phyloP scores from a whole-genome alignment of 495 filamentous ascomycete genomes.

The Talaromyces borbonicus region DNA sequence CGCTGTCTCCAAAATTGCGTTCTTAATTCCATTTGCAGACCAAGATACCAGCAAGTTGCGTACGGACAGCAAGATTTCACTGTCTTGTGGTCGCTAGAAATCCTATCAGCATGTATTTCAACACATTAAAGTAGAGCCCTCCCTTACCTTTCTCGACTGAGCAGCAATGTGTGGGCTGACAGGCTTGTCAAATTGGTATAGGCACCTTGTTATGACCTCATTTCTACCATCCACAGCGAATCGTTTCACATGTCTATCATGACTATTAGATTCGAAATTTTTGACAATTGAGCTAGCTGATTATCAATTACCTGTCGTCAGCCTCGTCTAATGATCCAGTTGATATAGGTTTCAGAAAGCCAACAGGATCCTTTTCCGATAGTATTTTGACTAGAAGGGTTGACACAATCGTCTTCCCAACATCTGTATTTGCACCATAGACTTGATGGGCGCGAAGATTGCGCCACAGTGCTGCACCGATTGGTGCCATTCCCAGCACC shows the following conservation, averaged over 20 bases:
- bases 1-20: constrained; percentile 63
- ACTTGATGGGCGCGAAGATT: constrained; percentile 56
- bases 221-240: constrained; percentile 38
- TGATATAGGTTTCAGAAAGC: constrained; percentile 68
- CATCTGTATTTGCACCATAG: constrained; percentile 71
- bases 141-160: constrained; percentile 20
- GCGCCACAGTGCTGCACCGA: constrained; percentile 47
- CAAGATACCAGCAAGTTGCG: constrained; percentile 34
- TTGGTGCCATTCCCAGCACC: constrained; percentile 27
- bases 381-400: constrained; percentile 55
- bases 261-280: background rate
- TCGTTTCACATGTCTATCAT: constrained; percentile 44
- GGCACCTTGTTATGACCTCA: constrained; percentile 40
- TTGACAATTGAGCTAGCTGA: background rate
- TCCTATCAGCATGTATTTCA: constrained; percentile 6
- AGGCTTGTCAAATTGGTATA: constrained; percentile 61
- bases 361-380: constrained; percentile 35
- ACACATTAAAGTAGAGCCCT: background rate
- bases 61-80: constrained; percentile 36
- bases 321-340: constrained; percentile 58
- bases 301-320: constrained; percentile 45
- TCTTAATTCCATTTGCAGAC: constrained; percentile 24
- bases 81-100: constrained; percentile 34
- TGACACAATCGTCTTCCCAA: constrained; percentile 69
- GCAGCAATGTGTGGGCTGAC: constrained; percentile 69